Conservation (phyloP, 2,329 filamentous ascomycete species). For the Hypoxylon sp. region DNA sequence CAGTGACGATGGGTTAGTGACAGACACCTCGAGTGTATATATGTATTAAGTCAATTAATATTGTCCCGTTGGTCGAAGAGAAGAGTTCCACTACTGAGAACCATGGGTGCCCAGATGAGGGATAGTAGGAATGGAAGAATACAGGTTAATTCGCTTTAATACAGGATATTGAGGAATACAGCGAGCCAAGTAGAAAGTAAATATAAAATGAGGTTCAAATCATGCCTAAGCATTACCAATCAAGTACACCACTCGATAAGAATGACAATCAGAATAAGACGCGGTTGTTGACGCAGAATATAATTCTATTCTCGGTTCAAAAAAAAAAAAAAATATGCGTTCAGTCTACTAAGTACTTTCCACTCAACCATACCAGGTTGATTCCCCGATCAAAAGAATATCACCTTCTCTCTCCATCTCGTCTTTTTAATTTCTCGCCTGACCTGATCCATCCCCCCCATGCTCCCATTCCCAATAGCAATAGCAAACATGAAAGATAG, state of each 20-base stretch:
- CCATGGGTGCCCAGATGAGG: background rate
- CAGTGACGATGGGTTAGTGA: background rate
- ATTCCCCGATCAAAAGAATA: background rate
- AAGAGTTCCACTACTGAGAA: background rate
- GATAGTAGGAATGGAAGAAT: conserved; percentile 4
- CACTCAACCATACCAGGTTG: conserved; percentile 4
- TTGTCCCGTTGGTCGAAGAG: background rate
- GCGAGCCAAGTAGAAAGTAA: background rate
- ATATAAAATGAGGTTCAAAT: background rate
- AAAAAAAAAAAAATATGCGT: conserved; percentile 9
- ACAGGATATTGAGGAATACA: conserved; percentile 11
- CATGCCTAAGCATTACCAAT: background rate
- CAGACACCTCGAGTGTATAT: background rate
- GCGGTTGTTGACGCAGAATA: background rate
- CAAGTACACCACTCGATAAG: background rate
- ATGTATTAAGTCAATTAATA: conserved; percentile 8
- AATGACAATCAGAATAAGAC: conserved; percentile 7
- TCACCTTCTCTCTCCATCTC: background rate
- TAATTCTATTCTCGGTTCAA: conserved; percentile 5
- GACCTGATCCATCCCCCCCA: conserved; percentile 6
- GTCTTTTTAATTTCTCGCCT: background rate
- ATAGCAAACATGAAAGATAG: conserved; percentile 10
- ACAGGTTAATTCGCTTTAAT: background rate
- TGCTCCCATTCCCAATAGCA: conserved; percentile 11
- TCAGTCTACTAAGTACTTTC: conserved; percentile 25